Evolutionary conservation across 2,329 filamentous ascomycete species (phyloP).

Genomic region (Coniochaeta prunicola): DNA sequence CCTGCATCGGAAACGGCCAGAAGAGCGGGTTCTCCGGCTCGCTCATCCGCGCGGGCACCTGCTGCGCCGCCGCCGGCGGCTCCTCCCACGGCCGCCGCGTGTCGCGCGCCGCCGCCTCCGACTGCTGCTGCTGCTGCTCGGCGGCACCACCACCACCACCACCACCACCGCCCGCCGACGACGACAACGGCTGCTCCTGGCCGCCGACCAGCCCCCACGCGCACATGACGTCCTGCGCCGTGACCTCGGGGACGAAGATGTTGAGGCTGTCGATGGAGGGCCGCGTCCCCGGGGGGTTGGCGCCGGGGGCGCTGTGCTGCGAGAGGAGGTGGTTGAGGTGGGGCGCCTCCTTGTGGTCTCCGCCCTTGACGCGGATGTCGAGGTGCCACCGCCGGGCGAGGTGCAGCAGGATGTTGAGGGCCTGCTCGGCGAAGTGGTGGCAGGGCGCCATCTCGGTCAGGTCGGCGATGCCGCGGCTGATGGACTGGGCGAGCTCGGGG

Average conservation of each 20-base stretch:
- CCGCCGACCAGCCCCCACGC: slow-evolving; percentile 30
- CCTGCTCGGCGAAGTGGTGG: slow-evolving; percentile 54
- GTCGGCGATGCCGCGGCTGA: slow-evolving; percentile 48
- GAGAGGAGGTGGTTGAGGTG: neutral
- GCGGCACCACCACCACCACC: no score
- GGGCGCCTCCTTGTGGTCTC: slow-evolving; percentile 19
- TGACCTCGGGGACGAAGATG: slow-evolving; percentile 47
- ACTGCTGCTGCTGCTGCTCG: no score
- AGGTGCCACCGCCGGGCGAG: slow-evolving; percentile 54
- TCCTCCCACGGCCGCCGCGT: neutral
- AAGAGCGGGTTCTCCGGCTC: slow-evolving; percentile 47
- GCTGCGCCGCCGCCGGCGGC: no score
- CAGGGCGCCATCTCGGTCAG: slow-evolving; percentile 55
- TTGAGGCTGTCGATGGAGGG: slow-evolving; percentile 47
- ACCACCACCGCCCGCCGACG: no score
- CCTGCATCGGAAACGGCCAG: slow-evolving; percentile 56
- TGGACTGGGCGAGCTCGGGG: slow-evolving; percentile 32
- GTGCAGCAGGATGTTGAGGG: slow-evolving; percentile 51
- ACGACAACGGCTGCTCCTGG: no score
- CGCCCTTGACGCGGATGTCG: slow-evolving; percentile 28
- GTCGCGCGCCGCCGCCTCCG: slow-evolving; percentile 9
- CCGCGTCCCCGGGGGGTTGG: slow-evolving; percentile 20
- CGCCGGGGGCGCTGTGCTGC: slow-evolving; percentile 23
- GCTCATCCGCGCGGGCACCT: slow-evolving; percentile 12
- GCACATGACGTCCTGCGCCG: slow-evolving; percentile 36